Evolutionary conservation across 2,329 filamentous ascomycete genomes (phyloP).

Genomic region (Aureobasidium sp.): DNA sequence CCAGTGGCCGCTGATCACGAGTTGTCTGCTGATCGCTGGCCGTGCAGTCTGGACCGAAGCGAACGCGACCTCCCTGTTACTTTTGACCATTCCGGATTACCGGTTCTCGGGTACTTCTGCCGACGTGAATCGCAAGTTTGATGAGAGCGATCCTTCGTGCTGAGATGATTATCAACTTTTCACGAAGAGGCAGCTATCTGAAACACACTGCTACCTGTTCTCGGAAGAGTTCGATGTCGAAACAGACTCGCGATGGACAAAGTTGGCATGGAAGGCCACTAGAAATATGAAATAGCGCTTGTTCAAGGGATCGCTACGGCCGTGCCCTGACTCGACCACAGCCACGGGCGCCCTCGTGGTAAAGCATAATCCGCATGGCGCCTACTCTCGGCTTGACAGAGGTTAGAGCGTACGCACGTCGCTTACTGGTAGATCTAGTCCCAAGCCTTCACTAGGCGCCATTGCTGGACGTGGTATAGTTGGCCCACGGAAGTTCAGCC

Average conservation of each 20-base stretch:
- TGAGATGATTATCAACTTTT: no score
- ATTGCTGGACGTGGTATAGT: constrained; percentile 3
- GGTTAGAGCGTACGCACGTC: not conserved
- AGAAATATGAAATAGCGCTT: not conserved
- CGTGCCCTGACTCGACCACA: not conserved
- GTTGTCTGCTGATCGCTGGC: not conserved
- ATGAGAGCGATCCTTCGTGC: no score
- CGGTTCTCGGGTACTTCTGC: not conserved
- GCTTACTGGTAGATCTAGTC: not conserved
- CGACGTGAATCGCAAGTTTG: no score
- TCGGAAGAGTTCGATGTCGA: not conserved
- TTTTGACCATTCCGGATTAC: not conserved
- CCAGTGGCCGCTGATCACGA: not conserved
- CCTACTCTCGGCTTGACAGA: not conserved
- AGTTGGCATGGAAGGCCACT: constrained; percentile 9
- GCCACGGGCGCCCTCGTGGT: constrained; percentile 5
- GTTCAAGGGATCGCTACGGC: not conserved
- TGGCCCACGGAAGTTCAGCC: not conserved
- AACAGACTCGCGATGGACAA: not conserved
- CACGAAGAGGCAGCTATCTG: not conserved
- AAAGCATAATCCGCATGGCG: constrained; percentile 1
- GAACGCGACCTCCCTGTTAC: no score
- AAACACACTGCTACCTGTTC: not conserved
- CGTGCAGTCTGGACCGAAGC: not conserved
- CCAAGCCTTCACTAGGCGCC: not conserved